Base-by-base conservation (phyloP, 371 early-diverging fungal genomes). In the Mycotypha africana region DNA sequence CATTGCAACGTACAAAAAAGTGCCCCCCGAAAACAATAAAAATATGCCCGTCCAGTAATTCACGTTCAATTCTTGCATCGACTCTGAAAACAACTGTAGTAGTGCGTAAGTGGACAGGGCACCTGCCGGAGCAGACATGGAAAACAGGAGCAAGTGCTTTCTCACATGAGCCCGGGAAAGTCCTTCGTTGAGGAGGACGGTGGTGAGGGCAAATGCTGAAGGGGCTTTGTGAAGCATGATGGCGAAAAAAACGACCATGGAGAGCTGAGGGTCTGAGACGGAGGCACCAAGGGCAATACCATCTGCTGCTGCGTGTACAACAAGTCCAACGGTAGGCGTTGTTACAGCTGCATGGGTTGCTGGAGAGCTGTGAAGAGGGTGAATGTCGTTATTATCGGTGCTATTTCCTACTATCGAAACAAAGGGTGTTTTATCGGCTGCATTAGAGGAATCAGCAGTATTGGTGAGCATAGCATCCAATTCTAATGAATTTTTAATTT, bases 211-310 rank as follows among this genome's bases (percentile, higher is more conserved):
- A 70, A 97, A 92, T 0, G 96, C 91, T 2, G 92, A 83, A 3
- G 97, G 96, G 2, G 92, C 95, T 63, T 97, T 97, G 79, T 97
- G 97, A 23, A 97, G 77, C 80, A 95, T 85, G 48, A 97, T 89
- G n/a, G 97, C 97, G 22, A 94, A 48, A 53, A 95, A 97, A 4
- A 97, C 89, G 7, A 93, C 82, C 42, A 92, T 67, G 16, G 88
- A 91, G 2, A 96, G 65, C 9, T 79, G 70, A 5, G 84, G 86
- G 23, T 76, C 68, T 1, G 63, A 62, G 1, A 75, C 74, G 0
- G 85, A 75, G 0, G 95, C 95, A 11, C 97, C 97, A 34, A 97
- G 54, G 0, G 96, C 95, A 49, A 97, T 86, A 1, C 97, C 97
- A 58, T 97, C 97, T 0, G 95, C 93, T 10, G 93, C 92, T 2